A percentile compares a stretch with the other conserved stretches of the same genome.
Conservation (phyloP, 768 basidiomycete genomes). For the Melanogaster broomeanus region DNA sequence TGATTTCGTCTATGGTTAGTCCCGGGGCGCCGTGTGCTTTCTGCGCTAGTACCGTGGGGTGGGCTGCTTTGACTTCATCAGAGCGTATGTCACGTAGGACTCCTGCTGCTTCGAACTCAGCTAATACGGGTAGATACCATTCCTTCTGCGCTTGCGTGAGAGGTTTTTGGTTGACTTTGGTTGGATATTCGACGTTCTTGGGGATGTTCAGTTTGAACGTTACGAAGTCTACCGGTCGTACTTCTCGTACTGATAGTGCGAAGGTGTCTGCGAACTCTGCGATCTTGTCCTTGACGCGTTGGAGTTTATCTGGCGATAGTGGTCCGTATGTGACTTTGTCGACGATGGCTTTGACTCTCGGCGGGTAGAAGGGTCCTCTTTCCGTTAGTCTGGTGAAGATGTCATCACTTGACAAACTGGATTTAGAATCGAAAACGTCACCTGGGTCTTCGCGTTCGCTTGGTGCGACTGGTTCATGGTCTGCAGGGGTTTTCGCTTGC, state of each 20-base stretch:
- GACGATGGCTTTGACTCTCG: slow-evolving; percentile 19
- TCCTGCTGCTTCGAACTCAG: slow-evolving; percentile 35
- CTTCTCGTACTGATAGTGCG: too few relatives aligned
- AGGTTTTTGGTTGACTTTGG: too few relatives aligned
- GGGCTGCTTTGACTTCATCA: slow-evolving; percentile 11
- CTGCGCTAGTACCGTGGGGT: slow-evolving; percentile 9
- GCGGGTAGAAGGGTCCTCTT: slow-evolving; percentile 16
- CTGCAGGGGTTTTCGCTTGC: background rate
- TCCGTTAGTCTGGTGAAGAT: slow-evolving; percentile 14
- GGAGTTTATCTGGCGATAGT: too few relatives aligned
- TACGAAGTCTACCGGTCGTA: slow-evolving; percentile 33
- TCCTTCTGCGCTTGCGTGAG: slow-evolving; percentile 32
- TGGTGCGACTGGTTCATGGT: background rate
- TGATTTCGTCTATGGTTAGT: slow-evolving; percentile 10
- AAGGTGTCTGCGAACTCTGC: too few relatives aligned
- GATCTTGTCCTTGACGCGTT: too few relatives aligned
- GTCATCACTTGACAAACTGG: background rate
- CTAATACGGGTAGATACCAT: slow-evolving; percentile 32
- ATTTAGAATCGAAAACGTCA: background rate
- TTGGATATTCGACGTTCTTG: slow-evolving; percentile 27
- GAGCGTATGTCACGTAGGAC: slow-evolving; percentile 17
- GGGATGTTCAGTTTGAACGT: slow-evolving; percentile 37
- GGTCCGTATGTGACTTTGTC: too few relatives aligned
- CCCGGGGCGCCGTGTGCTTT: slow-evolving; percentile 8
- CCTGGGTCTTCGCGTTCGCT: background rate